These are phyloP conservation scores for Phialophora tarda DNA, from an alignment of 2,329 filamentous ascomycete genomes.

Conservation along the genomic window DNA sequence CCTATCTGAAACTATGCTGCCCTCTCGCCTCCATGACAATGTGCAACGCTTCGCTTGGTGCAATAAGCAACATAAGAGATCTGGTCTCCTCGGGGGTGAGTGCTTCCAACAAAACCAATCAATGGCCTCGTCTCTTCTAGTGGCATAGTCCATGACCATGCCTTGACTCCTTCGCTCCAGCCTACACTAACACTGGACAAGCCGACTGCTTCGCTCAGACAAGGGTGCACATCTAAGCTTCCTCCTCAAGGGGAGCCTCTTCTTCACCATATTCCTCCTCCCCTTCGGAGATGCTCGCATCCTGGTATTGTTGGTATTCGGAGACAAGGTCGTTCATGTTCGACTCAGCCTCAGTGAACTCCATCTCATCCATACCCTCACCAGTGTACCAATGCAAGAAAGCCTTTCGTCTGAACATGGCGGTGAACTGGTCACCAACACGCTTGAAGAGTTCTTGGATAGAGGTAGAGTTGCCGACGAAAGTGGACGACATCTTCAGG, in stretches of 20 bases:
- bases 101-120: slow-evolving; percentile 34
- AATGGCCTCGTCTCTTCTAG: slow-evolving; percentile 22
- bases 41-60: slow-evolving; percentile 12
- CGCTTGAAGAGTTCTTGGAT: slow-evolving; percentile 99
- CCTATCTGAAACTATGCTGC: slow-evolving; percentile 5
- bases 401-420: slow-evolving; percentile 99
- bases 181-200: slow-evolving; percentile 7
- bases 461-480: slow-evolving; percentile 98
- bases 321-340: slow-evolving; percentile 99
- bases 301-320: slow-evolving; percentile 99
- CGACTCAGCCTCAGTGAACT: slow-evolving; percentile 99
- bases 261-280: slow-evolving; percentile 77
- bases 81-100: slow-evolving; percentile 7
- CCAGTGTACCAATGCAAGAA: slow-evolving; percentile 99
- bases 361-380: slow-evolving; percentile 99
- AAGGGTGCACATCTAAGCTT: slow-evolving; percentile 30
- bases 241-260: slow-evolving; percentile 36
- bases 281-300: slow-evolving; percentile 94
- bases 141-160: not conserved
- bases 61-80: slow-evolving; percentile 22
- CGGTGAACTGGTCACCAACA: slow-evolving; percentile 98
- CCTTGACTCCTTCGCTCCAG: slow-evolving; percentile 10
- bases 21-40: slow-evolving; percentile 12
- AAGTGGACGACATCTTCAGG: slow-evolving; percentile 98
- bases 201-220: not conserved